These are phyloP conservation scores for Cadophora sp. DNA, from an alignment of 2,329 filamentous ascomycete species.

Conservation along the genomic window DNA sequence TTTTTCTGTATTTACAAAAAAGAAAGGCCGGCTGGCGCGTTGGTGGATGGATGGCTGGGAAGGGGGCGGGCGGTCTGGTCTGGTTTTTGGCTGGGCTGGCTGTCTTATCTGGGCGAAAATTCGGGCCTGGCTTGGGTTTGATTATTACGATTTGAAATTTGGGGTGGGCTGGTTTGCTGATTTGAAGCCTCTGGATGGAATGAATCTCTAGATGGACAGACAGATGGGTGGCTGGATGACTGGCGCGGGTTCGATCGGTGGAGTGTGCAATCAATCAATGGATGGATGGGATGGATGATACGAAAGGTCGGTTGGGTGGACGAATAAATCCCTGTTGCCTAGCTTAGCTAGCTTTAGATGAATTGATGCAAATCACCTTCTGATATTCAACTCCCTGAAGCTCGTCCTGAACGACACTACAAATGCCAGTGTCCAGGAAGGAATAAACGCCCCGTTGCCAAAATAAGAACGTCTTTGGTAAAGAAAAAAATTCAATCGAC, in stretches of 20 bases:
- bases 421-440: no score
- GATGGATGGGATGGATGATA: background rate
- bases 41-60: slow-evolving; percentile 6
- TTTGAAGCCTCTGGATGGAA: background rate
- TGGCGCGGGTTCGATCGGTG: no score
- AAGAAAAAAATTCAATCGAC: no score
- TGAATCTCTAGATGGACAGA: background rate
- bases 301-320: background rate
- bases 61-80: background rate
- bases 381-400: no score
- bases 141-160: slow-evolving; percentile 19
- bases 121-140: background rate
- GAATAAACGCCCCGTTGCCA: no score
- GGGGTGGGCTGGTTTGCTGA: slow-evolving; percentile 13
- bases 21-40: slow-evolving; percentile 21
- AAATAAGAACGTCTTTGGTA: no score
- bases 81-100: background rate
- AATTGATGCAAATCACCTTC: slow-evolving; percentile 34
- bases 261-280: background rate
- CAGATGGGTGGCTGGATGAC: slow-evolving; percentile 5
- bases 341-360: slow-evolving; percentile 26
- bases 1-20: slow-evolving; percentile 31
- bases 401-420: no score
- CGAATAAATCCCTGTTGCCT: background rate
- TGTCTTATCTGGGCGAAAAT: slow-evolving; percentile 5